These are phyloP conservation scores for Linnemannia schmuckeri DNA, from an alignment of 192 early-diverging fungal genomes.

Conservation along the genomic window DNA sequence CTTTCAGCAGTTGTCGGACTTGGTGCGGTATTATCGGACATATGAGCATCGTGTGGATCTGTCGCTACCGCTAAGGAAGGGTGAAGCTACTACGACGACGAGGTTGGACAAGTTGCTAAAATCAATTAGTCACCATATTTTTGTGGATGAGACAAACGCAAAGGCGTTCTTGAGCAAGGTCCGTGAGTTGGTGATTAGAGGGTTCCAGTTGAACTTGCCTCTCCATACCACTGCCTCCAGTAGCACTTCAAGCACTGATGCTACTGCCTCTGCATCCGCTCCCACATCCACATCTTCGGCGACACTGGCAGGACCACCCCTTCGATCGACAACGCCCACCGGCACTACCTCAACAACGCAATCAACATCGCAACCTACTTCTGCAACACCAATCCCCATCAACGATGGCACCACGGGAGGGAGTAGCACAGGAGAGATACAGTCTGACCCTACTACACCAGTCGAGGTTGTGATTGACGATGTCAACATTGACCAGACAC, in stretches of 20 bases:
- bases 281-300: background rate
- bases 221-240: background rate
- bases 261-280: background rate
- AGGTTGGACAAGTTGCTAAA: slow-evolving; percentile 74
- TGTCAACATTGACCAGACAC: background rate
- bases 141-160: slow-evolving; percentile 47
- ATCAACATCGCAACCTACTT: background rate
- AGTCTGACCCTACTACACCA: background rate
- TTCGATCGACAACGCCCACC: background rate
- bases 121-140: slow-evolving; percentile 67
- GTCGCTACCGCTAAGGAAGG: slow-evolving; percentile 60
- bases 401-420: background rate
- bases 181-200: slow-evolving; percentile 49
- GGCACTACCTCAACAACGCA: background rate
- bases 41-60: slow-evolving; percentile 75
- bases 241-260: background rate
- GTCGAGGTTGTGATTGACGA: background rate
- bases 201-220: slow-evolving; percentile 32
- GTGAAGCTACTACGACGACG: slow-evolving; percentile 61
- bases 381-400: background rate
- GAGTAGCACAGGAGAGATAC: background rate
- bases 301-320: background rate
- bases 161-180: slow-evolving; percentile 59
- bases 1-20: slow-evolving; percentile 63
- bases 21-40: slow-evolving; percentile 73